phyloP scores from a whole-genome alignment of 2,329 filamentous ascomycete species.

The Diaporthe sp. region DNA sequence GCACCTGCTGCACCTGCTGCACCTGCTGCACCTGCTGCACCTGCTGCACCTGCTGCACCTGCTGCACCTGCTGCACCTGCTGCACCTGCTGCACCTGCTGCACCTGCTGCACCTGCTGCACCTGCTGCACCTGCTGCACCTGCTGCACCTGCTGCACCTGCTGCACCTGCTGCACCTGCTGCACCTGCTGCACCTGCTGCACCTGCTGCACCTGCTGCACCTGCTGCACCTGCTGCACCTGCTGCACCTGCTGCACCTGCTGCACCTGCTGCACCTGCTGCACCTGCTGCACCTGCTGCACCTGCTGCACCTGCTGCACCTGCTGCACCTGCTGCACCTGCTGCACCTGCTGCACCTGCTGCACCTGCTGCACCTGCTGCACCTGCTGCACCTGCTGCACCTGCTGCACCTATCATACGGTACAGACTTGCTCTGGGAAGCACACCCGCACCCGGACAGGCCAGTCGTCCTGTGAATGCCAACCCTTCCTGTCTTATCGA shows the following conservation, averaged over 20 bases:
- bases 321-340: background rate
- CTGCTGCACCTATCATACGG: constrained; percentile 1
- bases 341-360: background rate
- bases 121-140: background rate
- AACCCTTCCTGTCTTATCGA: constrained; percentile 27
- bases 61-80: background rate
- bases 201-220: background rate
- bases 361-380: background rate
- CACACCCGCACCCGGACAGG: background rate
- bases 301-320: background rate
- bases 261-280: background rate
- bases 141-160: background rate
- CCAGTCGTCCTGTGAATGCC: no score
- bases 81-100: background rate
- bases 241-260: background rate
- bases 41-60: background rate
- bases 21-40: background rate
- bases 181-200: background rate
- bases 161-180: background rate
- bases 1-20: background rate
- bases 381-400: background rate
- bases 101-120: background rate
- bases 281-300: background rate
- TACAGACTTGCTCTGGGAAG: background rate
- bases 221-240: background rate